Percentiles rank a stretch among this genome's conserved stretches.
These are phyloP conservation scores for Phialemonium atrogriseum DNA, from an alignment of 2,329 filamentous ascomycete genomes.

Conservation along the genomic window DNA sequence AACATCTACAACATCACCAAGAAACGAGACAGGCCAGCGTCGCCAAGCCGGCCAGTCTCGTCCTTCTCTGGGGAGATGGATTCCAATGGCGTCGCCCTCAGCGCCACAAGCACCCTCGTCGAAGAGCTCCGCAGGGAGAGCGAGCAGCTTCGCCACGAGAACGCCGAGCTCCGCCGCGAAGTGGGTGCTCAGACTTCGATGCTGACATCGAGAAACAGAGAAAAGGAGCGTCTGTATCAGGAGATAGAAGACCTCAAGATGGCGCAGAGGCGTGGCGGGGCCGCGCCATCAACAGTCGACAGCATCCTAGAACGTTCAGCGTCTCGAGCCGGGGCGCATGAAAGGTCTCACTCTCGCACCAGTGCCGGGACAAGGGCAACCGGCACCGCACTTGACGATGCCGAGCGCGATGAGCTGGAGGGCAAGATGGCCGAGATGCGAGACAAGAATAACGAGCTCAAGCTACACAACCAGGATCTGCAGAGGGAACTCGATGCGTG, in stretches of 20 bases:
- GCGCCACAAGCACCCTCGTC: slow-evolving; percentile 57
- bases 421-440: slow-evolving; percentile 73
- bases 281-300: slow-evolving; percentile 62
- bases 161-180: slow-evolving; percentile 83
- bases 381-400: slow-evolving; percentile 51
- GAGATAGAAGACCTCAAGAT: slow-evolving; percentile 97
- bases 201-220: slow-evolving; percentile 89
- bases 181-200: slow-evolving; percentile 95
- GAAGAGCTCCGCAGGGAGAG: slow-evolving; percentile 65
- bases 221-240: slow-evolving; percentile 90
- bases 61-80: slow-evolving; percentile 42
- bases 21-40: slow-evolving; percentile 36
- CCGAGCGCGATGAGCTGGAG: slow-evolving; percentile 79
- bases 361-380: slow-evolving; percentile 62
- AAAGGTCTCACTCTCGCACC: slow-evolving; percentile 64
- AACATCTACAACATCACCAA: slow-evolving; percentile 59
- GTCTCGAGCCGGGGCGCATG: slow-evolving; percentile 64
- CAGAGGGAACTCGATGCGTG: slow-evolving; percentile 74
- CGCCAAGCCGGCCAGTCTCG: slow-evolving; percentile 42
- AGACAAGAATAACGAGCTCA: slow-evolving; percentile 78
- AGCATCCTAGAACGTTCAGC: slow-evolving; percentile 93
- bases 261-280: slow-evolving; percentile 63
- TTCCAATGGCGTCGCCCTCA: slow-evolving; percentile 42
- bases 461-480: slow-evolving; percentile 83
- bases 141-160: slow-evolving; percentile 80